These are phyloP conservation scores for Pisolithus orientalis DNA, from an alignment of 768 basidiomycete genomes.

Conservation along the genomic window DNA sequence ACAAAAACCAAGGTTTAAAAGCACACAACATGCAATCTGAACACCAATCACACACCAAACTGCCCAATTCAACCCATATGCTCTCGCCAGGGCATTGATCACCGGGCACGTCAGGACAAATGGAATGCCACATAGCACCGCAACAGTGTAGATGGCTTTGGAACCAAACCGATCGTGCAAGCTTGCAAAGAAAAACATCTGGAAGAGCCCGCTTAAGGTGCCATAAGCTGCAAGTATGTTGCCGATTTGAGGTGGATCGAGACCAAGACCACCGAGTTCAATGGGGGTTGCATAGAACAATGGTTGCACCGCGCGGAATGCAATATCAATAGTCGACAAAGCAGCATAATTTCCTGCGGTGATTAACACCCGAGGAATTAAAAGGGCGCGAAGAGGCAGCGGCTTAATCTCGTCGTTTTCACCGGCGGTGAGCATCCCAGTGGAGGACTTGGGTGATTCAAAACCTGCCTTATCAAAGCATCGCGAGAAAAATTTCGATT, in stretches of 20 bases:
- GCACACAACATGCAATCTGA: slow-evolving; percentile 43
- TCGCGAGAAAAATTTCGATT: slow-evolving; percentile 20
- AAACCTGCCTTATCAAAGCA: slow-evolving; percentile 3
- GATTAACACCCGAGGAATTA: slow-evolving; percentile 51
- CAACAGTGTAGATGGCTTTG: slow-evolving; percentile 49
- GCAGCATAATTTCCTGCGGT: slow-evolving; percentile 60
- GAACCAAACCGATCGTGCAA: slow-evolving; percentile 59
- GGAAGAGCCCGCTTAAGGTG: slow-evolving; percentile 58
- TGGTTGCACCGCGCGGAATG: slow-evolving; percentile 61
- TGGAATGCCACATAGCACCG: slow-evolving; percentile 46
- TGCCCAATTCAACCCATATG: slow-evolving; percentile 36
- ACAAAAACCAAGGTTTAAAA: slow-evolving; percentile 54
- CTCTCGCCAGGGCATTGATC: slow-evolving; percentile 49
- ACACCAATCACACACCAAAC: slow-evolving; percentile 48
- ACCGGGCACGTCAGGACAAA: slow-evolving; percentile 55
- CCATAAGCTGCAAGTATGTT: slow-evolving; percentile 57
- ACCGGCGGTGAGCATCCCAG: slow-evolving; percentile 1
- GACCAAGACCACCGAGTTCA: slow-evolving; percentile 60
- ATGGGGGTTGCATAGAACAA: slow-evolving; percentile 70
- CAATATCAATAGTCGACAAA: slow-evolving; percentile 61
- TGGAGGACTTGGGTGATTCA: slow-evolving; percentile 7
- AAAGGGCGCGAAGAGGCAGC: slow-evolving; percentile 43
- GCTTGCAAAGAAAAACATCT: slow-evolving; percentile 60
- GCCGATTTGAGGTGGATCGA: slow-evolving; percentile 62
- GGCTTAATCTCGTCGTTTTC: slow-evolving; percentile 27